Evolutionary conservation across 2,329 filamentous ascomycete species (phyloP), one percentile per base, ranked within the genome.

Genomic region (Elsinoe batatas): DNA sequence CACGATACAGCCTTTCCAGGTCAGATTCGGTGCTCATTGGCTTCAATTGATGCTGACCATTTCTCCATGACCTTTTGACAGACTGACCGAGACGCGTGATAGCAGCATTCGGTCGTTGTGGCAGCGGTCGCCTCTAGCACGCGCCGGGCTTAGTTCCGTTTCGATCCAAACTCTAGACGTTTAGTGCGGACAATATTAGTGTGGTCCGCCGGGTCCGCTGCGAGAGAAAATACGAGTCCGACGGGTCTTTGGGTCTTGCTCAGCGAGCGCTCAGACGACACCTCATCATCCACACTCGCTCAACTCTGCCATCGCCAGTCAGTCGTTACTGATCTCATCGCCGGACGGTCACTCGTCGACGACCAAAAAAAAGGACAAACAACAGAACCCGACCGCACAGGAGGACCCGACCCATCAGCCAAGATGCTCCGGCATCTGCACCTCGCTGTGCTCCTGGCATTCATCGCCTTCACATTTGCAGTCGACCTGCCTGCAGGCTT

Each of bases 391-490:
- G 35, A 54, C 26, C 15, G 42, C 4, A 18, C 33, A 37, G 40
- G 26, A 54, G 38, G 22, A 43, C 44, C 51, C 51, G 18, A 38
- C 51, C 11, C 8, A 42, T 38, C 36, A 37, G 32, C 35, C 33
- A 47, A 35, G 32, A 55, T 55, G 53, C 53, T 55, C 20, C 53
- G 53, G 40, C 37, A 55, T 46, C 38, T 55, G 32, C 53, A 55
- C 40, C 38, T 55, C 32, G 53, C 53, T 15, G 53, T 55, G 38
- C 53, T 55, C 30, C 22, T 55, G 17, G 53, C 53, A 15, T 55
- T 46, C 30, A 46, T 46, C 15, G 53, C 53, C n/a, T 43, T 44
- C 22, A 18, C 40, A 35, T 37, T 30, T 15, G 53, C 53, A 15
- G 18, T 42, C 37, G 30, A 42, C 10, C 40, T 55, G 18, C 53